Percentiles rank a stretch among this genome's conserved stretches.
Evolutionary conservation across 1,139 yeast species (phyloP).

Genomic region (Yamadazyma siamensis): DNA sequence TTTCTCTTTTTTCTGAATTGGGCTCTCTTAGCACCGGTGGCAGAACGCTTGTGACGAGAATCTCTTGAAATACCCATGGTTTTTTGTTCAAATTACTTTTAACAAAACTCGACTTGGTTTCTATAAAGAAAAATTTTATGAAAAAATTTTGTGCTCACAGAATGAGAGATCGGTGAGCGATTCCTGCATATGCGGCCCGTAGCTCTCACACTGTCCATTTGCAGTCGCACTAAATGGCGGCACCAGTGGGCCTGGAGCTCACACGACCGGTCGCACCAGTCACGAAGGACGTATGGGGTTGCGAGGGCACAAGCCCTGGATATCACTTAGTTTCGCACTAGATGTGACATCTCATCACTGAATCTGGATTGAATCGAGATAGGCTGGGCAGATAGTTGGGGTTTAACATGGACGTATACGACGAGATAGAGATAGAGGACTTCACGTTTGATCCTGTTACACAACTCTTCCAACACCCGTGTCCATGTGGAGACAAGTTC

Average conservation of each 20-base stretch:
- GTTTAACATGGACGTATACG: constrained; percentile 78
- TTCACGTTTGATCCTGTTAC: constrained; percentile 83
- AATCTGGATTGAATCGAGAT: no score
- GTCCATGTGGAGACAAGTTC: constrained; percentile 97
- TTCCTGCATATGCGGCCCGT: constrained; percentile 4
- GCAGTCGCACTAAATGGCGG: no score
- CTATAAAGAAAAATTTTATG: constrained; percentile 6
- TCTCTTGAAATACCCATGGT: constrained; percentile 99
- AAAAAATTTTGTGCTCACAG: constrained; percentile 5
- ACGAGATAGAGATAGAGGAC: constrained; percentile 95
- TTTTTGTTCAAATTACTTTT: constrained; percentile 7
- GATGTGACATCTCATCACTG: no score
- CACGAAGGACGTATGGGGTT: neutral
- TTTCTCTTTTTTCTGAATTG: constrained; percentile 99
- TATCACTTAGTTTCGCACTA: no score
- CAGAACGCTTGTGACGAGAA: constrained; percentile 99
- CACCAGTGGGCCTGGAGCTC: neutral
- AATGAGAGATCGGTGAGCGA: neutral
- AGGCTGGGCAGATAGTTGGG: no score
- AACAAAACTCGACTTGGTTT: constrained; percentile 3
- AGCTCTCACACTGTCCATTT: no score
- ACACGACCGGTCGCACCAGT: neutral
- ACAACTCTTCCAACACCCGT: constrained; percentile 86
- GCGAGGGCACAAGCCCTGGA: constrained; percentile 1
- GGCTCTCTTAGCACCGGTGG: constrained; percentile 99